phyloP scores from a whole-genome alignment of 106 monocot genomes.

The Allium fistulosum region DNA sequence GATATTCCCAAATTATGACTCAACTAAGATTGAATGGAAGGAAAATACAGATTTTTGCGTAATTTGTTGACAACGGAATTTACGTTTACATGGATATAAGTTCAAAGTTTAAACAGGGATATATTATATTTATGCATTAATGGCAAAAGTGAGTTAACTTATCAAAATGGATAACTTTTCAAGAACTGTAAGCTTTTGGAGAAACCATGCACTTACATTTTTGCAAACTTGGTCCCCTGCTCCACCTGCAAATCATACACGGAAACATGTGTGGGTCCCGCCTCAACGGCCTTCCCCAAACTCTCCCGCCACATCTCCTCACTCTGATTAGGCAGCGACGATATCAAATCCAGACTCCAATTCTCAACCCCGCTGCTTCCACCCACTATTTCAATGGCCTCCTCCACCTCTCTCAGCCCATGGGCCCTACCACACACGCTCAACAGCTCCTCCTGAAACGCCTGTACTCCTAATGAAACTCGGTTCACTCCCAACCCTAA shows the following conservation, averaged over 20 bases:
- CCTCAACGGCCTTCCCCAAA: constrained; percentile 41
- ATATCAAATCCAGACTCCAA: constrained; percentile 96
- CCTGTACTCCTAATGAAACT: constrained; percentile 95
- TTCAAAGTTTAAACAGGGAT: too few species aligned
- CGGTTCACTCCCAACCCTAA: constrained; percentile 65
- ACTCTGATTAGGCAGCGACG: constrained; percentile 72
- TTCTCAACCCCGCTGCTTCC: constrained; percentile 37
- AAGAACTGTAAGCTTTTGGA: too few species aligned
- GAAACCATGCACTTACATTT: constrained; percentile 39
- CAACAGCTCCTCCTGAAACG: constrained; percentile 89
- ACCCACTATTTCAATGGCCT: constrained; percentile 55
- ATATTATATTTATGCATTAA: too few species aligned
- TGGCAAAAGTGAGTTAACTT: too few species aligned
- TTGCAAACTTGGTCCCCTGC: constrained; percentile 91
- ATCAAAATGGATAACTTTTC: too few species aligned
- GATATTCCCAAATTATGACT: too few species aligned
- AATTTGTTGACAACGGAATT: too few species aligned
- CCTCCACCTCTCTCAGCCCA: constrained; percentile 60
- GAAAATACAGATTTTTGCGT: too few species aligned
- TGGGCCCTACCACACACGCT: constrained; percentile 74
- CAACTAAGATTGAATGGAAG: too few species aligned
- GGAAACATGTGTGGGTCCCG: constrained; percentile 61
- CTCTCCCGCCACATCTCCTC: constrained; percentile 82
- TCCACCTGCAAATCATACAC: constrained; percentile 98
- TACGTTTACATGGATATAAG: too few species aligned